Evolutionary conservation across 2,329 filamentous ascomycete genomes (phyloP).

Genomic region (Scedosporium minutisporum): DNA sequence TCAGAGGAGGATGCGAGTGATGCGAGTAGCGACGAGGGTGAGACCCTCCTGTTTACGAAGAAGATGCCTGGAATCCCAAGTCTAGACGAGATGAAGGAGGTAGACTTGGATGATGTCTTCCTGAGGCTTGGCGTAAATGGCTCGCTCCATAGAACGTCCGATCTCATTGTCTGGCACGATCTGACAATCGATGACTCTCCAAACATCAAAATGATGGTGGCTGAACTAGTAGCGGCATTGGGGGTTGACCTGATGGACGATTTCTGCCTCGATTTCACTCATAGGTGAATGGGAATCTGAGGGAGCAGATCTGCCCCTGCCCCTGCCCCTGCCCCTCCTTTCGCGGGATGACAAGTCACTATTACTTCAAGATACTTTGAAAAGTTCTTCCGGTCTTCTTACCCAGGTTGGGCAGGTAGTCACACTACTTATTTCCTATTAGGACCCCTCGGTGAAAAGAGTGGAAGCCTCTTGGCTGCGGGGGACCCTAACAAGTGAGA

Average conservation of each 20-base stretch:
- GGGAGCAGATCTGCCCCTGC: neutral
- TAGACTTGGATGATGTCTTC: slow-evolving; percentile 51
- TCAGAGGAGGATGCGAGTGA: neutral
- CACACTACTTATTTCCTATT: neutral
- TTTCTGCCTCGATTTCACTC: slow-evolving; percentile 48
- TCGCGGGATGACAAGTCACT: neutral
- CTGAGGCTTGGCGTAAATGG: slow-evolving; percentile 35
- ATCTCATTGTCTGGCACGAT: slow-evolving; percentile 51
- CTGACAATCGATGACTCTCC: slow-evolving; percentile 37
- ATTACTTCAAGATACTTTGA: neutral
- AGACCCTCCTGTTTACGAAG: slow-evolving; percentile 42
- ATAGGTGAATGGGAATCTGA: neutral
- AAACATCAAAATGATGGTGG: slow-evolving; percentile 52
- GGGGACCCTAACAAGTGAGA: neutral
- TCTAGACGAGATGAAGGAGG: slow-evolving; percentile 37
- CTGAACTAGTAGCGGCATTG: slow-evolving; percentile 56
- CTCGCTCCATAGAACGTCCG: slow-evolving; percentile 31
- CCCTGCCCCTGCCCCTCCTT: too few relatives aligned
- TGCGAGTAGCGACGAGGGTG: slow-evolving; percentile 8
- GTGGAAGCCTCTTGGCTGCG: neutral
- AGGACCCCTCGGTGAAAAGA: neutral
- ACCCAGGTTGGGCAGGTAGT: neutral
- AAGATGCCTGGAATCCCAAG: slow-evolving; percentile 59
- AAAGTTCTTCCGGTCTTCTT: neutral
- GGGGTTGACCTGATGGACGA: slow-evolving; percentile 48